Evolutionary conservation across 2,329 filamentous ascomycete species (phyloP).

Genomic region (Teratosphaeria zuluensis): DNA sequence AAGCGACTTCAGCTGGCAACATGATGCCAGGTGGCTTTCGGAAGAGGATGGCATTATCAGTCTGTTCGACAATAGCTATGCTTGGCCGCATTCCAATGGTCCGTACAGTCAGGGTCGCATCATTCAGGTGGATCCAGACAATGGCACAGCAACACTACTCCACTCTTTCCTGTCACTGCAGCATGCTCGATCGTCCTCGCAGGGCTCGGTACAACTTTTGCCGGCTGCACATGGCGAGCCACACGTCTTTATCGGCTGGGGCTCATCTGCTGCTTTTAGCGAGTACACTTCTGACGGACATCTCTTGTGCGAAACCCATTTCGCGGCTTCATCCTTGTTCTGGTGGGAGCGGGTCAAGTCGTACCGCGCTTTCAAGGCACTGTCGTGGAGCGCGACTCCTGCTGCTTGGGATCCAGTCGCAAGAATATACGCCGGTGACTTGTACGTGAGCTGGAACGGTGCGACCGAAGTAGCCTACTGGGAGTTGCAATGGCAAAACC

Average conservation of each 20-base stretch:
- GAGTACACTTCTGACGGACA: conserved; percentile 35
- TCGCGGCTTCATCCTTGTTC: conserved; percentile 38
- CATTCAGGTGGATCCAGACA: conserved; percentile 15
- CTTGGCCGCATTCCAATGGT: conserved; percentile 12
- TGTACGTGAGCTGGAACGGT: conserved; percentile 42
- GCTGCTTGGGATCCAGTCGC: conserved; percentile 12
- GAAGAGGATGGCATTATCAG: conserved; percentile 20
- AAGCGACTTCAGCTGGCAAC: conserved; percentile 37
- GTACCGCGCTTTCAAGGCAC: conserved; percentile 43
- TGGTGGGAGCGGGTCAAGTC: conserved; percentile 26
- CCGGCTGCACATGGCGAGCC: conserved; percentile 26
- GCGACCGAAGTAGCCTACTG: conserved; percentile 34
- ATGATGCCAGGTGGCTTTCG: conserved; percentile 39
- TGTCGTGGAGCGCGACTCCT: conserved; percentile 34
- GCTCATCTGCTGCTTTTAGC: conserved; percentile 29
- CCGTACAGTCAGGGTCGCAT: conserved; percentile 20
- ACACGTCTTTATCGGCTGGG: conserved; percentile 48
- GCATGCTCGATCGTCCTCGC: conserved; percentile 36
- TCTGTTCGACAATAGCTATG: conserved; percentile 41
- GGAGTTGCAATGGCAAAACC: conserved; percentile 32
- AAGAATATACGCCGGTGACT: conserved; percentile 14
- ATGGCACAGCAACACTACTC: conserved; percentile 18
- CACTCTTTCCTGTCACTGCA: conserved; percentile 20
- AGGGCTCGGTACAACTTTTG: conserved; percentile 44
- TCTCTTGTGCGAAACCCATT: conserved; percentile 43